Percentiles rank a stretch among this genome's conserved stretches.
phyloP scores from a whole-genome alignment of 2,329 filamentous ascomycete genomes.

The Metarhizium anisopliae region DNA sequence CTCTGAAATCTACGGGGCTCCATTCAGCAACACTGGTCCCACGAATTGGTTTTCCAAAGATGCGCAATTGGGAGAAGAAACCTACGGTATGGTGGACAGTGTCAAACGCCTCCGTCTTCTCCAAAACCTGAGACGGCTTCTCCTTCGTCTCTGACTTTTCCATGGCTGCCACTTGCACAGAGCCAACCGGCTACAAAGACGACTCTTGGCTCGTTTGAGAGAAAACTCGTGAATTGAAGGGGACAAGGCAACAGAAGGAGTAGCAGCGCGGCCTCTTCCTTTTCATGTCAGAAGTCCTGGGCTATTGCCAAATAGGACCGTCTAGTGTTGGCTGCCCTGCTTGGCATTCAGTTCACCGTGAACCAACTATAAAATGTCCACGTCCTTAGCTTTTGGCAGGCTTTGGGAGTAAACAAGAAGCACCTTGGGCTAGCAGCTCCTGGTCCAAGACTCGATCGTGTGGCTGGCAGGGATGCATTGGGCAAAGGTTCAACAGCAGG shows the following conservation, averaged over 20 bases:
- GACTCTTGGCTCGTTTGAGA: too few species aligned
- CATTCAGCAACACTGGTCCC: not conserved
- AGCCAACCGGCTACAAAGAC: not conserved
- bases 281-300: too few species aligned
- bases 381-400: too few species aligned
- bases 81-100: not conserved
- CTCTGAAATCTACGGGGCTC: not conserved
- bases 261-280: too few species aligned
- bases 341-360: too few species aligned
- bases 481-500: not conserved
- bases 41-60: not conserved
- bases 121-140: not conserved
- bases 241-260: too few species aligned
- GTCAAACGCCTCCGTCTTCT: not conserved
- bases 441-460: not conserved
- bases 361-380: too few species aligned
- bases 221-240: too few species aligned
- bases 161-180: not conserved
- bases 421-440: too few species aligned
- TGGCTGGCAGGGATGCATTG: not conserved
- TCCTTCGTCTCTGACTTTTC: conserved; percentile 1
- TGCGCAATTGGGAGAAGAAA: not conserved
- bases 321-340: too few species aligned
- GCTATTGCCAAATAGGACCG: too few species aligned
- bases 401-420: too few species aligned